Evolutionary conservation across 2,329 filamentous ascomycete genomes (phyloP).

Genomic region (Leptographium lundbergii): DNA sequence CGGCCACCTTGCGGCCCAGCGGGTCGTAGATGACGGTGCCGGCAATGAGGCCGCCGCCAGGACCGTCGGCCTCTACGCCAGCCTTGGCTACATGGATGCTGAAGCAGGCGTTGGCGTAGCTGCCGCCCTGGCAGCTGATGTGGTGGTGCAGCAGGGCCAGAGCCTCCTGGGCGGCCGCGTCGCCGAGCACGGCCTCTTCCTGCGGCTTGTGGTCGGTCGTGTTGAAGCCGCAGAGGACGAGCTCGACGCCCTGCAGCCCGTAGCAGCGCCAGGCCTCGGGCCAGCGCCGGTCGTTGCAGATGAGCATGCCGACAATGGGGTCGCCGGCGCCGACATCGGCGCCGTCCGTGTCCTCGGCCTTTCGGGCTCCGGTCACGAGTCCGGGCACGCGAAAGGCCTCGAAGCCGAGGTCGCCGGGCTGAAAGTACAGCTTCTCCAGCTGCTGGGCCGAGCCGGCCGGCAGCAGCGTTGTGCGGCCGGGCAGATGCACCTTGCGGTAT

Average conservation of each 20-base stretch:
- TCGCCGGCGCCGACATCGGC: conserved; percentile 23
- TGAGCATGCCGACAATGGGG: conserved; percentile 39
- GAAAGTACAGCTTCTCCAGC: conserved; percentile 43
- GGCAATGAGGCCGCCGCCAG: conserved; percentile 31
- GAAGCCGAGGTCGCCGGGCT: conserved; percentile 38
- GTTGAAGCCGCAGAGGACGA: conserved; percentile 31
- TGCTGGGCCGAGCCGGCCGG: conserved; percentile 35
- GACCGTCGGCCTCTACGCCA: conserved; percentile 29
- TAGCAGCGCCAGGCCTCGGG: conserved; percentile 37
- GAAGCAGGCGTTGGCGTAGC: conserved; percentile 39
- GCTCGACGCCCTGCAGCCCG: conserved; percentile 35
- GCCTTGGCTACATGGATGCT: conserved; percentile 33
- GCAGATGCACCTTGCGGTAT: conserved; percentile 43
- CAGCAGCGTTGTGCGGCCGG: conserved; percentile 38
- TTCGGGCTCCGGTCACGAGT: conserved; percentile 25
- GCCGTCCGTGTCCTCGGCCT: conserved; percentile 15
- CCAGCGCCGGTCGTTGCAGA: conserved; percentile 42
- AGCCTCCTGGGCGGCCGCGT: conserved; percentile 27
- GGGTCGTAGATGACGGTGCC: conserved; percentile 34
- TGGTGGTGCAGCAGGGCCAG: conserved; percentile 36
- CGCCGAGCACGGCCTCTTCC: conserved; percentile 14
- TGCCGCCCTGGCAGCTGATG: conserved; percentile 34
- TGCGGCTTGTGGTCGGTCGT: conserved; percentile 33
- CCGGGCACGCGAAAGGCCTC: conserved; percentile 37
- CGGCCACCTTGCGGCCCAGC: conserved; percentile 35